These are phyloP conservation scores for Diplotaxis tenuifolia DNA, from an alignment of 345 rosid genomes.

Conservation along the genomic window DNA sequence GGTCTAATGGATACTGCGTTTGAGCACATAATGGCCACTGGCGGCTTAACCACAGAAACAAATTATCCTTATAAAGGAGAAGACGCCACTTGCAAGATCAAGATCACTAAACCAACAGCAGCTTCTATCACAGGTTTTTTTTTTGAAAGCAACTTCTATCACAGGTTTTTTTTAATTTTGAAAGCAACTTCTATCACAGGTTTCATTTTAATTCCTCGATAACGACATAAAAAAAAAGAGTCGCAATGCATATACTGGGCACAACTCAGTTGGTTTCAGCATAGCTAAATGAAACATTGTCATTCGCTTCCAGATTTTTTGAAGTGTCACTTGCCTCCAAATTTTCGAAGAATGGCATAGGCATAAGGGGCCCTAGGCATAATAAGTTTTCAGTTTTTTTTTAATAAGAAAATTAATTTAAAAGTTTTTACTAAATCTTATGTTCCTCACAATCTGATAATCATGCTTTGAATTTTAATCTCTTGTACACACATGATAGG, in stretches of 20 bases:
- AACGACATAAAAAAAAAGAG: not conserved
- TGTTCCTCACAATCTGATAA: no score
- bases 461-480: not conserved
- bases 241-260: not conserved
- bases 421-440: no score
- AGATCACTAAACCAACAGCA: slow-evolving; percentile 1
- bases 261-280: no score
- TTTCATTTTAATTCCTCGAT: not conserved
- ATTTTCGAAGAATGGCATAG: no score
- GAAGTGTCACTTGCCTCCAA: no score
- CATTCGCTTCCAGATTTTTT: no score
- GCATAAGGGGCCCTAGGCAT: no score
- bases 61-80: slow-evolving; percentile 48
- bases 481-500: slow-evolving; percentile 27
- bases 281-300: no score
- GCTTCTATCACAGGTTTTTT: slow-evolving; percentile 41
- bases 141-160: no score
- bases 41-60: slow-evolving; percentile 50
- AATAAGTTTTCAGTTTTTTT: no score
- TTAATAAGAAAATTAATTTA: no score
- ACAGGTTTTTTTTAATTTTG: no score
- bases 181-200: slow-evolving; percentile 32
- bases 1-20: slow-evolving; percentile 64
- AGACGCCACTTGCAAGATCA: slow-evolving; percentile 40
- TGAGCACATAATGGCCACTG: slow-evolving; percentile 36